These are phyloP conservation scores for Claviceps capensis DNA, from an alignment of 2,329 filamentous ascomycete genomes.

Conservation along the genomic window DNA sequence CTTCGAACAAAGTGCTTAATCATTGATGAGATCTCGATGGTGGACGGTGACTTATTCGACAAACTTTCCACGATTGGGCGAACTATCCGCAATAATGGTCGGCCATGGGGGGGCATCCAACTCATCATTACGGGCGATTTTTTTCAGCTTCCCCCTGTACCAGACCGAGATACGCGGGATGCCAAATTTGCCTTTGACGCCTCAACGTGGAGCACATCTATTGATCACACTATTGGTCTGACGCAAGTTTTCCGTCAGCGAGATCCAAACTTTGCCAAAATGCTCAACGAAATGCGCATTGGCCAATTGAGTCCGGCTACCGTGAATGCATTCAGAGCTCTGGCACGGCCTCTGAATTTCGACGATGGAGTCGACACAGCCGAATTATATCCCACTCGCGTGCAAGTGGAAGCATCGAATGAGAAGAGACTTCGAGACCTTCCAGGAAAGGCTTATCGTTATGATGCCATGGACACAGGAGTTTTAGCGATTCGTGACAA, in stretches of 20 bases:
- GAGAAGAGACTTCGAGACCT: conserved; percentile 57
- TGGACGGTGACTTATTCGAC: conserved; percentile 92
- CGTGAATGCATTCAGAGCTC: conserved; percentile 57
- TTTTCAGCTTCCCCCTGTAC: conserved; percentile 91
- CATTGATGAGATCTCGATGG: conserved; percentile 96
- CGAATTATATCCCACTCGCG: conserved; percentile 82
- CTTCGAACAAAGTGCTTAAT: conserved; percentile 74
- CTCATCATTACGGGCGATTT: conserved; percentile 94
- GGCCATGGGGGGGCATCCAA: conserved; percentile 92
- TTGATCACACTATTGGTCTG: conserved; percentile 88
- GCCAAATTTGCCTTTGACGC: conserved; percentile 91
- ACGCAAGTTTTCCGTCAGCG: conserved; percentile 95
- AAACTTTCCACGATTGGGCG: conserved; percentile 85
- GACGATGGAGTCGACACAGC: conserved; percentile 59
- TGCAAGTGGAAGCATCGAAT: conserved; percentile 84
- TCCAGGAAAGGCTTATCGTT: conserved; percentile 53
- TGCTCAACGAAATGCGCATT: conserved; percentile 96
- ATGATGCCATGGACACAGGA: conserved; percentile 63
- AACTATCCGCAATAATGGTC: conserved; percentile 74
- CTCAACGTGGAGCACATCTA: conserved; percentile 78
- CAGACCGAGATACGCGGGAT: conserved; percentile 53
- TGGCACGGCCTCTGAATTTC: conserved; percentile 58
- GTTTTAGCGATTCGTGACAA: conserved; percentile 61
- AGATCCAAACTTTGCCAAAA: conserved; percentile 74
- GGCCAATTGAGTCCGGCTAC: conserved; percentile 68